Evolutionary conservation across 129 eudicot genomes (phyloP).

Genomic region (Helianthus annuus): DNA sequence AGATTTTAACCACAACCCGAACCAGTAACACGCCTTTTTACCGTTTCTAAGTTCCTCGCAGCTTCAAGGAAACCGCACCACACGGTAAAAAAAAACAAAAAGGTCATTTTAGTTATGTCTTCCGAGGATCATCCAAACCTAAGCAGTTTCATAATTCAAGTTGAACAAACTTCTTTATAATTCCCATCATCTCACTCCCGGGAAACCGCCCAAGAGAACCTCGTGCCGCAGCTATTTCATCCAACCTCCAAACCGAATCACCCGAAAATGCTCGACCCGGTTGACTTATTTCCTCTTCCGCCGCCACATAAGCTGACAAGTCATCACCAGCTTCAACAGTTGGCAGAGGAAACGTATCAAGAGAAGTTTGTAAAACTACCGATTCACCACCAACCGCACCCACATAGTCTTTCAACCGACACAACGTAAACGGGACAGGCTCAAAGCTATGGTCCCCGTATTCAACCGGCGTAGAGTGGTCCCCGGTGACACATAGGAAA

Average conservation of each 20-base stretch:
- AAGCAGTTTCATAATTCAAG: no score
- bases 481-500: conserved; percentile 86
- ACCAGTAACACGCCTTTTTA: background rate
- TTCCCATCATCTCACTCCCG: conserved; percentile 92
- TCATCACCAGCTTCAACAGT: conserved; percentile 60
- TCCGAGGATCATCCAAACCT: no score
- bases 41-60: no score
- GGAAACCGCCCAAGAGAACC: conserved; percentile 95
- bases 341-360: conserved; percentile 82
- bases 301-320: conserved; percentile 25
- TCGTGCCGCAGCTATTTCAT: conserved; percentile 76
- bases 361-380: conserved; percentile 50
- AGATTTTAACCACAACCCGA: background rate
- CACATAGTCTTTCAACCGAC: conserved; percentile 76
- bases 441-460: conserved; percentile 98
- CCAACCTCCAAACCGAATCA: conserved; percentile 66
- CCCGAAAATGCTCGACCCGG: conserved; percentile 44
- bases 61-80: no score
- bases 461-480: conserved; percentile 98
- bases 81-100: no score
- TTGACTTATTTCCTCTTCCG: conserved; percentile 27
- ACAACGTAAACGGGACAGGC: conserved; percentile 83
- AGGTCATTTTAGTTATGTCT: no score
- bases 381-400: conserved; percentile 84
- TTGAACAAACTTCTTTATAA: no score